Percentiles rank a stretch among this genome's conserved stretches.
Conservation (phyloP, 306 rosid species). For the Lupinus albus region DNA sequence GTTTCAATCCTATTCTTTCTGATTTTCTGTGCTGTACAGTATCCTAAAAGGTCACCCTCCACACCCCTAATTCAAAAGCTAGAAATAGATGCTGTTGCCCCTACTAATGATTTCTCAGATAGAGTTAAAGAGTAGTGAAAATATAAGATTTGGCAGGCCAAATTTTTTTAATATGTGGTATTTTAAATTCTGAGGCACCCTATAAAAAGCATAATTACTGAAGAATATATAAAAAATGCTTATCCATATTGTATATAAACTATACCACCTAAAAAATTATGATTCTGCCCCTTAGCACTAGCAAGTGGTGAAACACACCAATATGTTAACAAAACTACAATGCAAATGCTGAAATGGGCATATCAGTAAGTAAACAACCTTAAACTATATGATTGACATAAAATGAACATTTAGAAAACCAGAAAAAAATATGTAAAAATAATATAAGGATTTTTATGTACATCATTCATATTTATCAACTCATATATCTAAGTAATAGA, state of each 20-base stretch:
- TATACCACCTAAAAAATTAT: conserved; percentile 18
- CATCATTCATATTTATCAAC: too few species aligned
- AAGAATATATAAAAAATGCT: not conserved
- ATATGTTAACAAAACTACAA: conserved; percentile 9
- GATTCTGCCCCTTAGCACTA: conserved; percentile 19
- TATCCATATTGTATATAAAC: conserved; percentile 13
- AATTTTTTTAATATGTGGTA: not conserved
- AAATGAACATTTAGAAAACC: conserved; percentile 15
- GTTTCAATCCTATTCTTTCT: conserved; percentile 15
- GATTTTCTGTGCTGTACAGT: conserved; percentile 32
- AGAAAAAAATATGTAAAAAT: too few species aligned
- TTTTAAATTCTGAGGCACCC: conserved; percentile 9
- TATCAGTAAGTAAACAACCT: conserved; percentile 13
- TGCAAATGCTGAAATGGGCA: conserved; percentile 30
- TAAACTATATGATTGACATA: conserved; percentile 7
- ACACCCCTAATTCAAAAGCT: conserved; percentile 1
- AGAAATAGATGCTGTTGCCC: conserved; percentile 12
- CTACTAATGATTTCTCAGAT: not conserved
- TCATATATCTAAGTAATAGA: too few species aligned
- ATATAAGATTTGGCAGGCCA: not conserved
- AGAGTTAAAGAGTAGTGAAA: not conserved
- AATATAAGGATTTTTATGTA: too few species aligned
- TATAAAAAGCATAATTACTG: not conserved
- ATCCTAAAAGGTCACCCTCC: conserved; percentile 36
- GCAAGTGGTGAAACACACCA: not conserved